Conservation (phyloP, 805 yeast species). For the Candida parachauliodes region DNA sequence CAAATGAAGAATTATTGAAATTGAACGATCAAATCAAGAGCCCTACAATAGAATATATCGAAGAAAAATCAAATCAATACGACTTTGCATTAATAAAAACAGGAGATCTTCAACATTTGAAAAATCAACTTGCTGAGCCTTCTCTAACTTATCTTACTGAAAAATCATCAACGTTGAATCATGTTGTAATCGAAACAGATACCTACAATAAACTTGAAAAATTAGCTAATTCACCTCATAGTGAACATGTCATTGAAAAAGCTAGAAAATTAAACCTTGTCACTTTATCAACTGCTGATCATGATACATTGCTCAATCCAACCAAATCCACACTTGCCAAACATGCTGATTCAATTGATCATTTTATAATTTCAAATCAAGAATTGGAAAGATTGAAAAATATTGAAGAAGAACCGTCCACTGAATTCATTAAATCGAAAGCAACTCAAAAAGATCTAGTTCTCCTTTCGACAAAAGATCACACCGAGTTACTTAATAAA, state of each 20-base stretch:
- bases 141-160: slow-evolving; percentile 13
- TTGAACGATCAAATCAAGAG: slow-evolving; percentile 19
- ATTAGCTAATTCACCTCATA: slow-evolving; percentile 21
- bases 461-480: slow-evolving; percentile 13
- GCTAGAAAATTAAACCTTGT: slow-evolving; percentile 20
- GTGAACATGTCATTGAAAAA: slow-evolving; percentile 17
- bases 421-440: slow-evolving; percentile 17
- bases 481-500: slow-evolving; percentile 12
- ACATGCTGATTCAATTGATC: slow-evolving; percentile 16
- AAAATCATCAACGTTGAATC: slow-evolving; percentile 7
- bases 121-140: slow-evolving; percentile 14
- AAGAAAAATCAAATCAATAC: slow-evolving; percentile 13
- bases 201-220: slow-evolving; percentile 15
- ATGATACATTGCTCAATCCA: slow-evolving; percentile 9
- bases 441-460: slow-evolving; percentile 9
- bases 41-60: slow-evolving; percentile 25
- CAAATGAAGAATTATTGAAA: slow-evolving; percentile 15
- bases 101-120: slow-evolving; percentile 10
- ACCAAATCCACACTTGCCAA: neutral
- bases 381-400: slow-evolving; percentile 14
- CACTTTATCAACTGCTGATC: slow-evolving; percentile 14
- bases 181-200: slow-evolving; percentile 1
- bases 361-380: slow-evolving; percentile 11
- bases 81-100: slow-evolving; percentile 14
- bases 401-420: slow-evolving; percentile 8